These are phyloP conservation scores for Boletus insuetus DNA, from an alignment of 768 basidiomycete species.

Conservation along the genomic window DNA sequence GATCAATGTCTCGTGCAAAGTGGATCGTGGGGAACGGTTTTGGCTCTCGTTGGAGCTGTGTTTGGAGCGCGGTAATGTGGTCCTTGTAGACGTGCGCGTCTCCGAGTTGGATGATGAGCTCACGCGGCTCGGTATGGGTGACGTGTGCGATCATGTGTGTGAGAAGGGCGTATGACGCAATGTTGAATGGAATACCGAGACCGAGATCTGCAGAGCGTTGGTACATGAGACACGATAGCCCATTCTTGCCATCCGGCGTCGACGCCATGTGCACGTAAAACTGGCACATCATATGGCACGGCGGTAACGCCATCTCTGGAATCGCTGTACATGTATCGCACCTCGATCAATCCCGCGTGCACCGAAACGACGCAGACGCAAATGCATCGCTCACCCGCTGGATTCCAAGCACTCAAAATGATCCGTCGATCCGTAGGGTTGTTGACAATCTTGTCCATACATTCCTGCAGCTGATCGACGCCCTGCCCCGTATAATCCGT, in stretches of 20 bases:
- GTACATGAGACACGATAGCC: slow-evolving; percentile 93
- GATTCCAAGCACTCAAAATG: slow-evolving; percentile 97
- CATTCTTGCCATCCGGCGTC: slow-evolving; percentile 47
- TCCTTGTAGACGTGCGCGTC: slow-evolving; percentile 97
- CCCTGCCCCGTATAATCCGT: slow-evolving; percentile 77
- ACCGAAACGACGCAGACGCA: neutral
- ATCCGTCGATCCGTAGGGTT: slow-evolving; percentile 93
- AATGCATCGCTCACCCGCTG: slow-evolving; percentile 62
- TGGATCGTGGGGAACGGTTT: slow-evolving; percentile 77
- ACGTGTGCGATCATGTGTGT: slow-evolving; percentile 98
- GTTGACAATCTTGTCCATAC: slow-evolving; percentile 88
- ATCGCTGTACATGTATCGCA: slow-evolving; percentile 59
- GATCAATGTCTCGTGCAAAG: slow-evolving; percentile 63
- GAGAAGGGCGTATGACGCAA: slow-evolving; percentile 95
- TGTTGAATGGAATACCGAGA: slow-evolving; percentile 98
- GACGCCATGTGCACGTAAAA: slow-evolving; percentile 94
- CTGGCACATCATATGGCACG: slow-evolving; percentile 98
- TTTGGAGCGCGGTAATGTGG: slow-evolving; percentile 82
- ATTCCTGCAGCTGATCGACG: slow-evolving; percentile 88
- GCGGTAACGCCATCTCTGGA: slow-evolving; percentile 91
- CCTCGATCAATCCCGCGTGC: neutral
- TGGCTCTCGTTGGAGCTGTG: slow-evolving; percentile 78
- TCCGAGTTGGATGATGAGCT: slow-evolving; percentile 93
- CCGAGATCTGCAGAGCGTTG: slow-evolving; percentile 97
- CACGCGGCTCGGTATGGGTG: slow-evolving; percentile 81